These are phyloP conservation scores for Neonothopanus nambi DNA, from an alignment of 1,284 basidiomycete species.

Conservation along the genomic window DNA sequence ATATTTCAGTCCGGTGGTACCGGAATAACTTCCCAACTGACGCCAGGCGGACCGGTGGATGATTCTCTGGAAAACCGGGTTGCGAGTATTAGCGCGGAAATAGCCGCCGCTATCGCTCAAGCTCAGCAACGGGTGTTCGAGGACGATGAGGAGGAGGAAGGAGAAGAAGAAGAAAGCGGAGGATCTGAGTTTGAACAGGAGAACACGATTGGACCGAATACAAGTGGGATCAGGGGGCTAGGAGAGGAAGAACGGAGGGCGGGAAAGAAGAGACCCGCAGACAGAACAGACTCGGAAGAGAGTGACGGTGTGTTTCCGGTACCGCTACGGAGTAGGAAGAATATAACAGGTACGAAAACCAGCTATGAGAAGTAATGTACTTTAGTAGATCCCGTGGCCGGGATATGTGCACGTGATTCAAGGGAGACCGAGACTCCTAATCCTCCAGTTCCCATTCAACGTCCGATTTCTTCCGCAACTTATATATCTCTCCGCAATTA, in stretches of 20 bases:
- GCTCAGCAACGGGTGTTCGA: constrained; percentile 51
- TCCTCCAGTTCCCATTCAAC: background rate
- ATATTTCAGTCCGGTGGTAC: constrained; percentile 52
- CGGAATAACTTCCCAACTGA: constrained; percentile 26
- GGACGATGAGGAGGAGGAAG: constrained; percentile 57
- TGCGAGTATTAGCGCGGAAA: constrained; percentile 70
- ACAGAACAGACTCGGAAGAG: constrained; percentile 47
- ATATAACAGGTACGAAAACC: constrained; percentile 53
- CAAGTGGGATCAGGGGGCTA: constrained; percentile 55
- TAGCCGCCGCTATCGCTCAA: constrained; percentile 73
- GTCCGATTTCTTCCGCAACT: constrained; percentile 14
- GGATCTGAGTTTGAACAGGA: constrained; percentile 51
- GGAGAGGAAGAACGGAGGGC: constrained; percentile 12
- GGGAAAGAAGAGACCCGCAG: background rate
- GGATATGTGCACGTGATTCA: constrained; percentile 1
- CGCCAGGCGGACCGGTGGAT: constrained; percentile 27
- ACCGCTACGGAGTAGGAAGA: constrained; percentile 56
- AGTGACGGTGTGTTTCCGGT: constrained; percentile 66
- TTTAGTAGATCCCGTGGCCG: too few relatives aligned
- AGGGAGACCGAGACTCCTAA: background rate
- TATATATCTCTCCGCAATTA: background rate
- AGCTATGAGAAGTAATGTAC: constrained; percentile 40
- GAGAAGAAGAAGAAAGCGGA: constrained; percentile 40
- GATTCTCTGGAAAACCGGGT: constrained; percentile 60
- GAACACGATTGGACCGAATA: constrained; percentile 53